Conservation (phyloP, 192 early-diverging fungal genomes). For the Phlyctochytrium arcticum region DNA sequence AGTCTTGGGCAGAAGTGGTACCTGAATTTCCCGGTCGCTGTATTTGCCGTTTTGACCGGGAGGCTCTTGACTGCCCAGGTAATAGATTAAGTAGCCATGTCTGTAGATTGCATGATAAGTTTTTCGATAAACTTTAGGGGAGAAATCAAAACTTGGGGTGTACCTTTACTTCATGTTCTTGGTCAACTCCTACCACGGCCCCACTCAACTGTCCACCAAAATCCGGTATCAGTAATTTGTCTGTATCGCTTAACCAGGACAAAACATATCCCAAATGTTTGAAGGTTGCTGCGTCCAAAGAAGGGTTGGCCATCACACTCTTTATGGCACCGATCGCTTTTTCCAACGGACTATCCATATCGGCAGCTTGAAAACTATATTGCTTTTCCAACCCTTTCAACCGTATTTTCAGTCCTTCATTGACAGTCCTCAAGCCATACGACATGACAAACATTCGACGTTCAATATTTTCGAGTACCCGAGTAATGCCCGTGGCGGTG, state of each 20-base stretch:
- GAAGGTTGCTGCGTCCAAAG: slow-evolving; percentile 14
- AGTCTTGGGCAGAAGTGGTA: too few relatives aligned
- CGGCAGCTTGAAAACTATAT: slow-evolving; percentile 23
- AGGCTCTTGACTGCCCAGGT: background rate
- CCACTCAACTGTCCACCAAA: slow-evolving; percentile 7
- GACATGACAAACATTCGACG: slow-evolving; percentile 24
- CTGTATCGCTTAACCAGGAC: slow-evolving; percentile 3
- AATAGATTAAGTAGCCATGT: background rate
- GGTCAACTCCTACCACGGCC: slow-evolving; percentile 1
- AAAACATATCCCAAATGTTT: slow-evolving; percentile 4
- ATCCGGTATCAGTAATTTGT: slow-evolving; percentile 10
- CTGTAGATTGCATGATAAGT: background rate
- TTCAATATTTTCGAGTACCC: slow-evolving; percentile 4
- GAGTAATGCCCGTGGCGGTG: background rate
- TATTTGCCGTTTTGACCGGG: background rate
- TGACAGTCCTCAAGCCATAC: slow-evolving; percentile 6
- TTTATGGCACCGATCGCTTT: slow-evolving; percentile 32
- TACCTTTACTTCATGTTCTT: slow-evolving; percentile 14
- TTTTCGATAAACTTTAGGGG: background rate
- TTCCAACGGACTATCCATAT: slow-evolving; percentile 40
- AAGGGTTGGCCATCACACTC: slow-evolving; percentile 29
- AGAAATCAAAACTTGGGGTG: background rate
- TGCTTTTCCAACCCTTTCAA: slow-evolving; percentile 24
- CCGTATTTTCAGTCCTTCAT: slow-evolving; percentile 23
- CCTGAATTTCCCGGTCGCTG: too few relatives aligned